phyloP scores from a whole-genome alignment of 495 filamentous ascomycete genomes.

The Alectoria sarmentosa region DNA sequence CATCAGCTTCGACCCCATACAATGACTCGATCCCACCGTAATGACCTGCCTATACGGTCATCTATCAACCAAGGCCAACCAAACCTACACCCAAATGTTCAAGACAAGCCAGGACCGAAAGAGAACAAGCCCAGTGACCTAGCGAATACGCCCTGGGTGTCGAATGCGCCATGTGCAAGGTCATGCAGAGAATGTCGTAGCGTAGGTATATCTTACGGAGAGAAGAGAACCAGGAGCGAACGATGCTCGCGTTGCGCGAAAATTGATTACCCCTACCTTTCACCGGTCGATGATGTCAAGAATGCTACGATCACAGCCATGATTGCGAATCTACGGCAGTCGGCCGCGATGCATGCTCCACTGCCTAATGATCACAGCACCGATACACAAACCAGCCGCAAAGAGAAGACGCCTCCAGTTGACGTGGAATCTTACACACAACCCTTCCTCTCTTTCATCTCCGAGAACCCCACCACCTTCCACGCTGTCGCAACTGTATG shows the following conservation, averaged over 20 bases:
- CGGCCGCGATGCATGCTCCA: no score
- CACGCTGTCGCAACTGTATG: slow-evolving; percentile 75
- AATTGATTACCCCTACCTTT: not conserved
- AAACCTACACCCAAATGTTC: not conserved
- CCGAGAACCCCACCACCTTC: slow-evolving; percentile 84
- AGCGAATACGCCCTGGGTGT: not conserved
- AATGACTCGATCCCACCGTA: not conserved
- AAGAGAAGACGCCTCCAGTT: not conserved
- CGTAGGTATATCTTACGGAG: not conserved
- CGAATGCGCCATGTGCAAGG: no score
- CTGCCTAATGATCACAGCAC: not conserved
- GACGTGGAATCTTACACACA: slow-evolving; percentile 52
- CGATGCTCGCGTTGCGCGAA: not conserved
- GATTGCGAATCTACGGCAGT: not conserved
- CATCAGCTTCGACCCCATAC: not conserved
- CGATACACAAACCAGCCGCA: not conserved
- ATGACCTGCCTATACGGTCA: not conserved
- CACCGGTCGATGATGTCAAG: not conserved
- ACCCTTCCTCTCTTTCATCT: slow-evolving; percentile 85
- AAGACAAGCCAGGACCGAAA: not conserved
- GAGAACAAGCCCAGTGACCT: not conserved
- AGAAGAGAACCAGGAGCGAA: not conserved
- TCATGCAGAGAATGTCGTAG: not conserved
- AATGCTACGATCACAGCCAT: not conserved
- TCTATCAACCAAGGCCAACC: not conserved